Conservation (phyloP, 164 flowering plant species). For the Magnolia changhungtana region DNA sequence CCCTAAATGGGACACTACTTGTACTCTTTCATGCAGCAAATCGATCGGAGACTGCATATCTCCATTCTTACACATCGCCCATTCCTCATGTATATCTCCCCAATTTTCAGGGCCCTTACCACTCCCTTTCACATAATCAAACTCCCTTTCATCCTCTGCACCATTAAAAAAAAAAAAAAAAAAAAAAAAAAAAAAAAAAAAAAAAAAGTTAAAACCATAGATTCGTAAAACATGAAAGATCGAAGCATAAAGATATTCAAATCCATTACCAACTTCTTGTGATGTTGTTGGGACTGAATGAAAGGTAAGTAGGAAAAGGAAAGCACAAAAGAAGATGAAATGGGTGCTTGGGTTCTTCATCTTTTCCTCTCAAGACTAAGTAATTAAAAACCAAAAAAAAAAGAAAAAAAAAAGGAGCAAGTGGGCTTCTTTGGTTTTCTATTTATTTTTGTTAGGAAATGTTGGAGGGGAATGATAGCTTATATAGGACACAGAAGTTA, state of each 20-base stretch:
- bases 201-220: background rate
- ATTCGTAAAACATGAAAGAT: background rate
- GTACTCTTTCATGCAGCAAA: slow-evolving; percentile 35
- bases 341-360: too few species aligned
- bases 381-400: too few species aligned
- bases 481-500: background rate
- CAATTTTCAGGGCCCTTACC: slow-evolving; percentile 41
- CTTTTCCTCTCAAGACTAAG: too few species aligned
- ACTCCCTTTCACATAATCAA: slow-evolving; percentile 27
- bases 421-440: too few species aligned
- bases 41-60: slow-evolving; percentile 68
- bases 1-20: slow-evolving; percentile 30
- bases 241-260: background rate
- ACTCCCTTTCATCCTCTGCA: slow-evolving; percentile 55
- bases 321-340: background rate
- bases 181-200: too few species aligned
- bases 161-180: too few species aligned
- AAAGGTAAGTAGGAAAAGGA: background rate
- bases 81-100: slow-evolving; percentile 47
- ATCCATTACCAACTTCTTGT: background rate
- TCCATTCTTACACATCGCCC: slow-evolving; percentile 46
- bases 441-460: background rate
- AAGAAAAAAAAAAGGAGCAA: too few species aligned
- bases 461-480: background rate
- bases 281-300: background rate